Base-by-base conservation (phyloP, 1,284 basidiomycete species). In the Naganishia liquefaciens region DNA sequence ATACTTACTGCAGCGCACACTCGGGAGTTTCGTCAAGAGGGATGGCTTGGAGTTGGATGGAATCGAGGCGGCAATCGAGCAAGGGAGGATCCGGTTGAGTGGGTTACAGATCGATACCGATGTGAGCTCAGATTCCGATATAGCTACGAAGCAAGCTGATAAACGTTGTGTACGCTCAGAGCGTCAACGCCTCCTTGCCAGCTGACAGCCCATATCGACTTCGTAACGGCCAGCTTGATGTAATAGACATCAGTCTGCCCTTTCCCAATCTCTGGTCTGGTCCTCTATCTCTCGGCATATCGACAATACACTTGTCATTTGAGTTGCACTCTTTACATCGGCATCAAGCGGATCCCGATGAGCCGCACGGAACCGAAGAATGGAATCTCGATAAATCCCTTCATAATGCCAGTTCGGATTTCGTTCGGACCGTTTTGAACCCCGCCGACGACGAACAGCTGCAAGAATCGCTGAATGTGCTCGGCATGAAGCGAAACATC, bases 1-100 rank as follows among this genome's bases (percentile, higher is more conserved):
- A 2, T 97, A 93, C 76, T 81, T 93, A 52, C 83, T 98, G 68
- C 89, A 88, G 80, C 87, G 87, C 68, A 84, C 87, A 2, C 81
- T 97, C 0, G 94, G 94, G 2, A 88, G 89, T 73, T 84, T 96
- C 68, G 84, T 97, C 68, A 88, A 88, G 73, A 89, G 89, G 27
- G 91, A 91, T 13, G 91, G 93, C 72, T 84, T 97, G 65, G 90
- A 96, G 77, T 82, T 86, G 55, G 85, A 88, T 64, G 87, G 93
- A 77, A 88, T 97, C 73, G 92, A 96, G 72, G 90, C 92, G 27
- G 92, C 95, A 76, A 88, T 97, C 71, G 88, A 90, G 9, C 89
- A 87, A 51, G 94, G 94, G 17, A 87, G 85, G 73, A 86, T 97
- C 17, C 90, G 93, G 77, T 84, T 97, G 33, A 87, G 88, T 68